Evolutionary conservation across 495 filamentous ascomycete genomes (phyloP).

Genomic region (Hypoxylon perforatum): DNA sequence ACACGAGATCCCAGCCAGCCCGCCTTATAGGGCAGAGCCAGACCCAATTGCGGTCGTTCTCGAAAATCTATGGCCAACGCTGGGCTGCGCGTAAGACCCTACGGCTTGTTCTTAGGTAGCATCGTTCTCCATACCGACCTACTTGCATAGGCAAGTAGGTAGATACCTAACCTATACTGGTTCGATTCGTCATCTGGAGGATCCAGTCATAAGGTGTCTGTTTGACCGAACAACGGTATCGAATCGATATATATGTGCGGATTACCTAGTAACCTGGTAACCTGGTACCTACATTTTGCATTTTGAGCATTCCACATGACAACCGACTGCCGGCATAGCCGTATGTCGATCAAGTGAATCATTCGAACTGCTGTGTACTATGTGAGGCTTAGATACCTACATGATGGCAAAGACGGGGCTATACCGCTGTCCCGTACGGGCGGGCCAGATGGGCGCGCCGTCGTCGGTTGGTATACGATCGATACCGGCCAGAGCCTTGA

Average conservation of each 20-base stretch:
- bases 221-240: conserved; percentile 24
- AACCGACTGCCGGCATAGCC: conserved; percentile 24
- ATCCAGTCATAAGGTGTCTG: conserved; percentile 20
- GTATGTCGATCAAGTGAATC: conserved; percentile 24
- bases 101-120: conserved; percentile 3
- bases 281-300: not conserved
- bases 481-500: no score
- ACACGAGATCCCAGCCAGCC: conserved; percentile 9
- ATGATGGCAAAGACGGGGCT: not conserved
- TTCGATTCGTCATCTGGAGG: not conserved
- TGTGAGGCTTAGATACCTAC: conserved; percentile 24
- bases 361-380: not conserved
- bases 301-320: conserved; percentile 23
- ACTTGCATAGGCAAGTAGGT: no score
- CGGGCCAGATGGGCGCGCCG: no score
- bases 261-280: conserved; percentile 1
- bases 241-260: conserved; percentile 22
- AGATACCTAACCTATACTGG: no score
- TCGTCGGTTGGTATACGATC: no score
- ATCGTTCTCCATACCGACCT: conserved; percentile 2
- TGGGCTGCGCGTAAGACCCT: conserved; percentile 13
- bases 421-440: no score
- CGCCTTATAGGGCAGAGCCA: conserved; percentile 29
- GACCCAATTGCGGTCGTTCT: not conserved
- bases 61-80: not conserved